Evolutionary conservation across 139 green algal species (phyloP).

Genomic region (Monoraphidium neglectum): DNA sequence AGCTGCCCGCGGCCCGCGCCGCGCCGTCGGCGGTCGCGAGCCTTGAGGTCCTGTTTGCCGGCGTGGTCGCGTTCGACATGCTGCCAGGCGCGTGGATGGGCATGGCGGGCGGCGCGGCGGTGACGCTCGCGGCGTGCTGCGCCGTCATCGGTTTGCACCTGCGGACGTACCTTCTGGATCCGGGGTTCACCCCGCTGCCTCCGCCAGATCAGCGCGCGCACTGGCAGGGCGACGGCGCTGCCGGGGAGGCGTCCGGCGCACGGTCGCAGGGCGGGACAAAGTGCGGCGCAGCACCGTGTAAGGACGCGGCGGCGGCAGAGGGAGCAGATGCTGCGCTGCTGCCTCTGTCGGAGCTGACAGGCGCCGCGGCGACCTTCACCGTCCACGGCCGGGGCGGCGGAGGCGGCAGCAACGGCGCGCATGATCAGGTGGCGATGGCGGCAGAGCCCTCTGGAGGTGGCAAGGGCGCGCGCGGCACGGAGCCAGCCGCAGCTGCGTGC

Average conservation of each 20-base stretch:
- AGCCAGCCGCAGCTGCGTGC: too few species aligned
- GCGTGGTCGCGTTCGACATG: neutral
- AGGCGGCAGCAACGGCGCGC: too few species aligned
- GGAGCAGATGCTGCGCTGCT: neutral
- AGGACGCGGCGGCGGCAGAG: neutral
- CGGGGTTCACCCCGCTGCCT: constrained; percentile 9
- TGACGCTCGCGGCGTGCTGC: neutral
- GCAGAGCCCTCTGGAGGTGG: neutral
- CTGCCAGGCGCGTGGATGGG: constrained; percentile 18
- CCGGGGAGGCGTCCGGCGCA: neutral
- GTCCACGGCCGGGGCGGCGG: neutral
- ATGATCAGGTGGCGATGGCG: too few species aligned
- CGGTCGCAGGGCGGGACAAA: too few species aligned
- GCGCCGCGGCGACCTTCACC: neutral
- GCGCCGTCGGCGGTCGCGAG: constrained; percentile 6
- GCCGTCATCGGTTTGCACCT: constrained; percentile 3
- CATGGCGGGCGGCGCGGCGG: neutral
- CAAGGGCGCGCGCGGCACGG: neutral
- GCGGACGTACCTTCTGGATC: constrained; percentile 11
- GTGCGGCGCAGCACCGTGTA: too few species aligned
- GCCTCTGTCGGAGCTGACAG: neutral
- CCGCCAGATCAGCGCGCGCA: constrained; percentile 1
- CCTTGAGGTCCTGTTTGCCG: constrained; percentile 11
- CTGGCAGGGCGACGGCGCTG: neutral
- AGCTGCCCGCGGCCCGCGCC: neutral